Base-by-base conservation (phyloP, 768 basidiomycete species). In the Leccinum subtestaceum region DNA sequence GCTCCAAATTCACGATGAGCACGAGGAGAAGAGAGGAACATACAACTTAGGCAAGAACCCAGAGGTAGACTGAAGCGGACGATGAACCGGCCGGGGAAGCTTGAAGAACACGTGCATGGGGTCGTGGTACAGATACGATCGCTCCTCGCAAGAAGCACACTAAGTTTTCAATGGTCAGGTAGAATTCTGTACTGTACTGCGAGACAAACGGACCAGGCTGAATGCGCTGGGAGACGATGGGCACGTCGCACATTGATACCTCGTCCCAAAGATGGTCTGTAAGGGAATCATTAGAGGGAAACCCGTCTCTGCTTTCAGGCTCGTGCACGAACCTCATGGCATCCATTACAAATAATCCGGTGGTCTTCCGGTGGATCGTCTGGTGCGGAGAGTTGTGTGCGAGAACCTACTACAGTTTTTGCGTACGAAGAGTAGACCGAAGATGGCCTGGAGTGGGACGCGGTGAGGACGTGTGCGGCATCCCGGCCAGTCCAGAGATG, bases 231-330 rank as follows among this genome's bases (percentile, higher is more conserved):
- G 86, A 40, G 77, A 77, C 4, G 94, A 94, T 0, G 92, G 84
- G 66, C 95, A 98, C 60, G 87, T 89, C 13, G 89, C 92, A 68
- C 95, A 98, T 69, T 97, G 95, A 70, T 89, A 98, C 46, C 95
- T 80, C 49, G 82, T 75, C 5, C 95, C 94, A 53, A 85, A 72
- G 57, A 96, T 94, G 27, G 78, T 73, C 90, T 93, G 65, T 40
- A 57, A 60, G 19, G 7, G 4, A 23, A 21, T 55, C 27, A 10
- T 23, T 49, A 25, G 12, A 56, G 1, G 38, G 19, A 1, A 34
- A 47, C n/a, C 10, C 5, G 23, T 50, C 46, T 19, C 11, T 47
- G n/a, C 55, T 31, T 5, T 31, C 27, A 45, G 12, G 27, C 25
- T 62, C n/a, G 21, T 52, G 31, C 36, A 66, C 81, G 40, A 61